Conservation (phyloP, 257 asterid genomes). For the Solanum appendiculatum region DNA sequence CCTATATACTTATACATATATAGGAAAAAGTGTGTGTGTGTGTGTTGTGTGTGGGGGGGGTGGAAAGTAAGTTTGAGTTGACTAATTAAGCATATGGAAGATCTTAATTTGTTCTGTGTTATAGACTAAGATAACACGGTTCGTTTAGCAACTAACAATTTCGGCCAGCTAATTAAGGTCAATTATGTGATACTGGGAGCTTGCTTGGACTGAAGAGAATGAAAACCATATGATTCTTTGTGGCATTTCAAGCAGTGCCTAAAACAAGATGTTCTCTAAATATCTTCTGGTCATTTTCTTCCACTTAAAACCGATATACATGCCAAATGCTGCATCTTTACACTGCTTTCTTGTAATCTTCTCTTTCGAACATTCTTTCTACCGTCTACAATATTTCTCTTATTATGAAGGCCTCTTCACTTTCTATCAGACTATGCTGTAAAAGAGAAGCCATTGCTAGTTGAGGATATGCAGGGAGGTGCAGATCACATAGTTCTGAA, state of each 20-base stretch:
- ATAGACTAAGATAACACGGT: neutral
- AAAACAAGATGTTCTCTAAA: neutral
- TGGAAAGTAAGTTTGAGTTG: neutral
- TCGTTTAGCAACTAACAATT: neutral
- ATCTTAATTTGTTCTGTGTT: neutral
- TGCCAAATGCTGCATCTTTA: neutral
- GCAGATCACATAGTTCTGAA: slow-evolving; percentile 74
- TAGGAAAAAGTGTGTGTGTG: neutral
- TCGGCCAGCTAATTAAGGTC: neutral
- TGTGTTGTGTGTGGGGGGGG: too few species aligned
- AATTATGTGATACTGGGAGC: neutral
- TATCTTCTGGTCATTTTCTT: neutral
- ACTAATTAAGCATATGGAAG: neutral
- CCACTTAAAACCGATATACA: neutral
- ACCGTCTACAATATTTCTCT: neutral
- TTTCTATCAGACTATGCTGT: slow-evolving; percentile 69
- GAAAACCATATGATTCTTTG: neutral
- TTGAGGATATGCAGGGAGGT: slow-evolving; percentile 90
- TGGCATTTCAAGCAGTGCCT: neutral
- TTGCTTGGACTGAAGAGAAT: neutral
- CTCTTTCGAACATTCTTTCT: neutral
- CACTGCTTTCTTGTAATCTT: neutral
- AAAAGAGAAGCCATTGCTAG: slow-evolving; percentile 82
- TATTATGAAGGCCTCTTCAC: neutral
- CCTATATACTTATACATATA: neutral